Evolutionary conservation across 2,329 filamentous ascomycete genomes (phyloP), one percentile per base, ranked within the genome.

Genomic region (Stemphylium vesicarium): DNA sequence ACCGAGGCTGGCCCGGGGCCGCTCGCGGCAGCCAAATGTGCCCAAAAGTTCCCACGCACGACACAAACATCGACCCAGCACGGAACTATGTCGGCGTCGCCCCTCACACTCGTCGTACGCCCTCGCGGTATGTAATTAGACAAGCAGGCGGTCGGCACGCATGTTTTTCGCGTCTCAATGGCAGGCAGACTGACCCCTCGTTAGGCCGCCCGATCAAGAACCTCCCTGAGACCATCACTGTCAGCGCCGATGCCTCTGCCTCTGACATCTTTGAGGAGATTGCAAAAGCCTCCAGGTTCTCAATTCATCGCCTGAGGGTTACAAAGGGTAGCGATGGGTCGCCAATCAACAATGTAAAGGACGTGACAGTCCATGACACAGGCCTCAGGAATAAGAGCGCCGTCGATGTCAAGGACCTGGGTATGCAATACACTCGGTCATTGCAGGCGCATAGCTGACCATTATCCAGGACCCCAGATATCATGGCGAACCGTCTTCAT

Each of bases 401-500:
- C 16, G 77, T 99, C 43, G 86, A 95, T 65, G 90, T 98, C 61
- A 98, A 99, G 80, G 94, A 99, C 74, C 83, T 99, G 26, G 95
- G 92, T 94, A 84, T 41, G 57, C 16, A 38, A 46, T 32, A 20
- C 39, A 41, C 16, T 47, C 24, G 36, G 20, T 16, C 16, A 11
- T 11, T 18, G 20, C 4, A 9, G n/a, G 5, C 15, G 11, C 33
- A 56, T 7, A 18, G 16, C 60, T 60, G 38, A 63, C 56, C 40
- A 20, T 8, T 10, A 15, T 37, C 32, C 61, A 96, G 92, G 95
- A 13, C 85, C 88, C 43, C 95, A 99, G 77, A 89, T 97, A 51
- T 87, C 86, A 59, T 99, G 95, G 95, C 88, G 87, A 62, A 95
- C 91, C 57, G 94, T 98, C 75, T 99, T 94, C 82, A 80, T 97